Percentiles rank a stretch among this genome's conserved stretches.
Conservation (phyloP, 306 rosid genomes). For the Trichosanthes cucumerina region DNA sequence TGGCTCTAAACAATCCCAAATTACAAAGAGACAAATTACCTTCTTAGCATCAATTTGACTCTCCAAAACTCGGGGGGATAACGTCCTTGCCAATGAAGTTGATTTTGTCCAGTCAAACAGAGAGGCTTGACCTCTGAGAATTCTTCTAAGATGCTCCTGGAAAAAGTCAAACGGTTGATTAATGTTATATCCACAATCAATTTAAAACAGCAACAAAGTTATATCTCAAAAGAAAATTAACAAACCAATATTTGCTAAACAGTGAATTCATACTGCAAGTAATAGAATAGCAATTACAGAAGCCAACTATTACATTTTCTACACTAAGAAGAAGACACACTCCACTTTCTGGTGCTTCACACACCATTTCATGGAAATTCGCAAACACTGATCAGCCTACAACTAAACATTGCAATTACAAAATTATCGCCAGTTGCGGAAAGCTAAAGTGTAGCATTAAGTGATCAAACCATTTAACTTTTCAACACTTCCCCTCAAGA, state of each 20-base stretch:
- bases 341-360: background rate
- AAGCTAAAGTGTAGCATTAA: background rate
- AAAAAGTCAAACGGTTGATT: slow-evolving; percentile 3
- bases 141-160: slow-evolving; percentile 91
- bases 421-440: background rate
- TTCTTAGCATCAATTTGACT: slow-evolving; percentile 96
- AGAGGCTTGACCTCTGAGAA: slow-evolving; percentile 98
- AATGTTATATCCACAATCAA: background rate
- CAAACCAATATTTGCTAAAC: background rate
- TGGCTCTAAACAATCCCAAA: background rate
- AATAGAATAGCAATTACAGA: background rate
- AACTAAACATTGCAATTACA: background rate
- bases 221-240: background rate
- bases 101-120: slow-evolving; percentile 93
- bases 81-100: slow-evolving; percentile 81
- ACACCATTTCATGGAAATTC: background rate
- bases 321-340: background rate
- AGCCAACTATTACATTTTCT: background rate
- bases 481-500: too few species aligned
- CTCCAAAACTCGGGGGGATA: slow-evolving; percentile 96
- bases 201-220: background rate
- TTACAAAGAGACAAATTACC: slow-evolving; percentile 29
- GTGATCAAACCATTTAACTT: too few species aligned
- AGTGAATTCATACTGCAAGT: background rate
- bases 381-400: background rate